A percentile compares a stretch with the other conserved stretches of the same genome.
Evolutionary conservation across 331 rosid genomes (phyloP).

Genomic region (Malus hybrid): DNA sequence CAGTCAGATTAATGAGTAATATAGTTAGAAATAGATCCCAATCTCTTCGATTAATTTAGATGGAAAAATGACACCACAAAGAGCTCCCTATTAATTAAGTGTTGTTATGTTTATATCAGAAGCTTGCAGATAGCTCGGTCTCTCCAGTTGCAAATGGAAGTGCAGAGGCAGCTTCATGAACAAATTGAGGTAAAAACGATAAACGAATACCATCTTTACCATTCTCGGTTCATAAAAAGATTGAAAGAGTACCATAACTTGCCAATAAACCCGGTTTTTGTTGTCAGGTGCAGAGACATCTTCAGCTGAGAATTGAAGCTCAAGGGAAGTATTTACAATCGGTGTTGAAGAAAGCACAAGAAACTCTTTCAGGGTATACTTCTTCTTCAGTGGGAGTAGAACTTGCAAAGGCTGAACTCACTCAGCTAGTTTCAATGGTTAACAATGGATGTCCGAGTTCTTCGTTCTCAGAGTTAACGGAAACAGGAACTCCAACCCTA

Average conservation of each 20-base stretch:
- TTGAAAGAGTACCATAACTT: slow-evolving; percentile 1
- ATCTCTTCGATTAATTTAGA: slow-evolving; percentile 1
- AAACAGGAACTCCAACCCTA: slow-evolving; percentile 14
- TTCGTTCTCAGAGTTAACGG: slow-evolving; percentile 68
- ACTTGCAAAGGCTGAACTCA: slow-evolving; percentile 67
- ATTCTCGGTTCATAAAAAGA: background rate
- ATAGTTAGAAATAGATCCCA: slow-evolving; percentile 32
- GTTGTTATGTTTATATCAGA: slow-evolving; percentile 31
- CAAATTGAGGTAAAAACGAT: slow-evolving; percentile 63
- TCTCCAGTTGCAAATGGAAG: slow-evolving; percentile 83
- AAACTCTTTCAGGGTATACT: slow-evolving; percentile 59
- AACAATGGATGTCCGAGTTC: slow-evolving; percentile 55
- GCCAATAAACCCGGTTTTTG: background rate
- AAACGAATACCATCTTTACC: background rate
- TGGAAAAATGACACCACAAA: slow-evolving; percentile 8
- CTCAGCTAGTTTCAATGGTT: slow-evolving; percentile 65
- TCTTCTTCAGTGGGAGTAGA: slow-evolving; percentile 59
- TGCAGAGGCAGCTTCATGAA: slow-evolving; percentile 62
- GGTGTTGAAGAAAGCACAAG: slow-evolving; percentile 72
- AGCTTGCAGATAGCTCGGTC: slow-evolving; percentile 65
- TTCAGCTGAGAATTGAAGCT: slow-evolving; percentile 86
- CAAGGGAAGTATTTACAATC: slow-evolving; percentile 89
- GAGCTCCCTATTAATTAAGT: slow-evolving; percentile 25
- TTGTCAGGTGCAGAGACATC: slow-evolving; percentile 77
- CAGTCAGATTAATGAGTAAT: slow-evolving; percentile 59